Evolutionary conservation across 2,329 filamentous ascomycete species (phyloP).

Genomic region (Verruconis gallopava): DNA sequence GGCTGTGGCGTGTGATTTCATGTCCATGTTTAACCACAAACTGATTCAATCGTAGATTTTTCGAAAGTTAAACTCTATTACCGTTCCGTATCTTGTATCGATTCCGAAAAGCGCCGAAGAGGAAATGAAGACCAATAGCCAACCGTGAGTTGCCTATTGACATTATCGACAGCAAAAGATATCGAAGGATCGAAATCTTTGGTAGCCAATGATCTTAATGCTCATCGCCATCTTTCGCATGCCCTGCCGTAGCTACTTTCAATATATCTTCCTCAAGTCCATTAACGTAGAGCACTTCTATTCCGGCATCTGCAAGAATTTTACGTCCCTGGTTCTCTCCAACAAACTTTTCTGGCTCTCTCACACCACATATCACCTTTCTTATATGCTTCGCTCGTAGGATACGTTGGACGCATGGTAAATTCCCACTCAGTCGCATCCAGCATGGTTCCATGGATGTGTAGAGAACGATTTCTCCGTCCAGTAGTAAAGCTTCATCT

Average conservation of each 20-base stretch:
- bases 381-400: conserved; percentile 46
- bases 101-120: conserved; percentile 42
- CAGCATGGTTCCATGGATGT: conserved; percentile 88
- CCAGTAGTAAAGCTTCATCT: conserved; percentile 31
- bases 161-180: not conserved
- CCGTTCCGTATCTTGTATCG: conserved; percentile 37
- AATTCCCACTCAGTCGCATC: conserved; percentile 58
- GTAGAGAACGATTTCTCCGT: conserved; percentile 44
- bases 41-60: conserved; percentile 30
- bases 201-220: not conserved
- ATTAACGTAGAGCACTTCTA: conserved; percentile 57
- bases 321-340: conserved; percentile 62
- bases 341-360: conserved; percentile 85
- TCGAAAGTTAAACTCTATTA: conserved; percentile 38
- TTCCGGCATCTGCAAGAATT: conserved; percentile 57
- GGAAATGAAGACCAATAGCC: conserved; percentile 22
- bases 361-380: conserved; percentile 75
- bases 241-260: conserved; percentile 69
- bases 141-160: not conserved
- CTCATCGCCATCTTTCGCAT: conserved; percentile 30
- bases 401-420: conserved; percentile 69
- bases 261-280: conserved; percentile 76
- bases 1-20: conserved; percentile 28
- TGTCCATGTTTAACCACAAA: not conserved
- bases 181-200: not conserved